Percentiles rank a stretch among this genome's conserved stretches.
Conservation (phyloP, 345 rosid species). For the Gynandropsis gynandra region DNA sequence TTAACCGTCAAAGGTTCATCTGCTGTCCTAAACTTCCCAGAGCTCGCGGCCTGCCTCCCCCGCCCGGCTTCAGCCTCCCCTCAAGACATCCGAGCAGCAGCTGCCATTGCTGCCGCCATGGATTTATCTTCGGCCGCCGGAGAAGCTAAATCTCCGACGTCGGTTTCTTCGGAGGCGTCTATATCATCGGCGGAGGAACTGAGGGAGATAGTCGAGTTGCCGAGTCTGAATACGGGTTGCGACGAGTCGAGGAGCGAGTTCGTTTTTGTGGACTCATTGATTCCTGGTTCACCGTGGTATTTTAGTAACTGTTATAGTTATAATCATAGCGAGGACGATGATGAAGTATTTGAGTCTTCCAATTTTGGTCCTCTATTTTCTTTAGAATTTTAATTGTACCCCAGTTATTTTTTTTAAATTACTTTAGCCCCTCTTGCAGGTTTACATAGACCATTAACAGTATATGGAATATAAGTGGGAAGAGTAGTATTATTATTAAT, state of each 20-base stretch:
- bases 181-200: constrained; percentile 44
- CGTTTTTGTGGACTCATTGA: constrained; percentile 45
- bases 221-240: constrained; percentile 52
- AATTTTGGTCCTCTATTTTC: constrained; percentile 23
- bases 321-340: constrained; percentile 32
- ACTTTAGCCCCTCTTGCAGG: neutral
- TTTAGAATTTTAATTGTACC: constrained; percentile 9
- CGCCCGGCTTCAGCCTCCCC: constrained; percentile 72
- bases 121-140: constrained; percentile 21
- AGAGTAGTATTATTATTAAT: too few species aligned
- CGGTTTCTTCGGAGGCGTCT: constrained; percentile 12
- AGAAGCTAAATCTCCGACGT: constrained; percentile 7
- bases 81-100: constrained; percentile 89
- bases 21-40: constrained; percentile 83
- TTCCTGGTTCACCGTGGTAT: constrained; percentile 36
- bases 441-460: constrained; percentile 12
- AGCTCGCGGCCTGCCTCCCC: constrained; percentile 61
- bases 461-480: neutral
- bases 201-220: constrained; percentile 78
- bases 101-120: constrained; percentile 82
- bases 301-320: constrained; percentile 25
- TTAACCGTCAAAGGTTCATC: constrained; percentile 71
- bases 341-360: constrained; percentile 31
- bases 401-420: neutral
- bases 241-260: constrained; percentile 48